Evolutionary conservation across 2,329 filamentous ascomycete species (phyloP).

Genomic region (Aspergillus flavus): DNA sequence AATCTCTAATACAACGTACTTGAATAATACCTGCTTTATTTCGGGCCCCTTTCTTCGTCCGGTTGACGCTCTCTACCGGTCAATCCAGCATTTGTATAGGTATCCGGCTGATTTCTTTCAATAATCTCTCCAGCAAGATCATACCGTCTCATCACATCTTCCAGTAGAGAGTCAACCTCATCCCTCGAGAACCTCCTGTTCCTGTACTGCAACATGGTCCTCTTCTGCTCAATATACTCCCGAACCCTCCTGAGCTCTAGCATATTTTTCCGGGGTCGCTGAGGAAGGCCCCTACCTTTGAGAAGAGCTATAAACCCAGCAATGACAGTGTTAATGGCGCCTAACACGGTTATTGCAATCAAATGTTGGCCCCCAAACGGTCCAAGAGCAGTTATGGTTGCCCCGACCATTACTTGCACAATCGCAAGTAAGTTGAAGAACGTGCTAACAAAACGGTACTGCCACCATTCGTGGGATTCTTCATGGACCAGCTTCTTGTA

Average conservation of each 20-base stretch:
- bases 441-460: background rate
- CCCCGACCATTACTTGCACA: background rate
- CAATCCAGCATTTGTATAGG: background rate
- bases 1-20: background rate
- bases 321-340: constrained; percentile 7
- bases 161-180: background rate
- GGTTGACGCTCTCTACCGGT: background rate
- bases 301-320: constrained; percentile 7
- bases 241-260: background rate
- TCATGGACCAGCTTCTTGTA: background rate
- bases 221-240: background rate
- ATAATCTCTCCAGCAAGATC: background rate
- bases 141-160: background rate
- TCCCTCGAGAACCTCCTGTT: background rate
- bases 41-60: background rate
- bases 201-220: background rate
- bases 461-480: background rate
- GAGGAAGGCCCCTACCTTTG: constrained; percentile 7
- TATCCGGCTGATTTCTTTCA: background rate
- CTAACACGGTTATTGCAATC: background rate
- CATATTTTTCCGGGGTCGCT: constrained; percentile 4
- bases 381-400: background rate
- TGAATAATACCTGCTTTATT: background rate
- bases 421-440: background rate
- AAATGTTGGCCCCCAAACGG: background rate